Evolutionary conservation across 2,329 filamentous ascomycete genomes (phyloP), one percentile per base, ranked within the genome.

Genomic region (Fusarium sp.): DNA sequence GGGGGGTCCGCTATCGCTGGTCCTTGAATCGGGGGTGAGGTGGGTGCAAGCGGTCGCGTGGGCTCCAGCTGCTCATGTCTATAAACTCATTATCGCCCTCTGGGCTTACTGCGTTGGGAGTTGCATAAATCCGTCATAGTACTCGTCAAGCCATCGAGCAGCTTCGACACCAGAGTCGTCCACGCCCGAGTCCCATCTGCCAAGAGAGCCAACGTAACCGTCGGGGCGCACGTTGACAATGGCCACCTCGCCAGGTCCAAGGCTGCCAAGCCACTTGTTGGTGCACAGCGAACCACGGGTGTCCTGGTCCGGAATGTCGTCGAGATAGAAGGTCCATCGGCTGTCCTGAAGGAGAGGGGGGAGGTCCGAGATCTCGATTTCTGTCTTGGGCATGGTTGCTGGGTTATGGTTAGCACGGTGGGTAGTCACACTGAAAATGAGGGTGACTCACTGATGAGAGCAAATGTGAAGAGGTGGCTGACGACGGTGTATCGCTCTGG

Each of bases 311-410:
- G 87, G 85, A 16, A 91, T 82, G 79, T 94, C 87, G 78, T 95
- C 93, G 0, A 94, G 84, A 79, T 95, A 95, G 69, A 95, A 87
- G 0, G 91, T 93, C 91, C 92, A 95, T 35, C 88, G 86, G 80
- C 91, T 92, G 65, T 90, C 86, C 75, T 92, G 88, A 45, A 94
- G 80, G 25, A 91, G 80, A 0, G 84, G 80, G 0, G 92, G 92
- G 18, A 95, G 83, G 75, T 93, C 88, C 2, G 86, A 86, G 29
- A 94, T 87, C 80, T 95, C 93, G 50, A 94, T 86, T 4, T 89
- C 85, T 5, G 84, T 83, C 80, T 93, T 92, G 27, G 87, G 82
- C 84, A 91, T 91, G 7, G 87, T 89, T 11, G 92, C 86, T 88
- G 40, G 9, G 63, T 62, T 10, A 35, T 33, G 25, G 69, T 79